Evolutionary conservation across 148 eudicot species (phyloP), one percentile per base, ranked within the genome.

Genomic region (Salicornia ramosissima): DNA sequence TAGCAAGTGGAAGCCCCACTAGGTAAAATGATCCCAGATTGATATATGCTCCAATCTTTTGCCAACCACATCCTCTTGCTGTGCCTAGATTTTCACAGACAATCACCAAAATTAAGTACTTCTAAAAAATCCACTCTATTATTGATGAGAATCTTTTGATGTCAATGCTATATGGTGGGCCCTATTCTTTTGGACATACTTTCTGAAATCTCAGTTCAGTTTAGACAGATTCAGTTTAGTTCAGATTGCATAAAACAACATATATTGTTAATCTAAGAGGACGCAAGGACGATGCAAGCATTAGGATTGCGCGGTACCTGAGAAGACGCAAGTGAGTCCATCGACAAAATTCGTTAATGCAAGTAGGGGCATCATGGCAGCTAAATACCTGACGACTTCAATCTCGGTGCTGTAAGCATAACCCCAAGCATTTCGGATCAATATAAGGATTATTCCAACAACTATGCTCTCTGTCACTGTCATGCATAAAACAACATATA

Each of bases 1-100:
- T 31, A 31, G 91, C 88, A 63, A 63, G 50, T 22, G 91, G 97
- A 36, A 91, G 78, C 52, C 97, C 94, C 68, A 88, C 84, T 21
- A 88, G 76, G 73, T 88, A 88, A 70, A 88, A 87, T 34, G 97
- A 85, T 59, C 86, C 97, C 6, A 91, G 81, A 65, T 91, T 88
- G 71, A 91, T 77, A 39, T 51, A 82, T 43, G 97, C 94, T n/a
- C 94, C 97, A 14, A 84, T 77, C 67, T 86, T 83, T 79, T 91
- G 97, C 83, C 85, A 65, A 26, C 97, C 94, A 64, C 88, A 83
- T 59, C 97, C 95, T 86, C 94, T 83, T 46, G 87, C 86, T 65
- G 80, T 45, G 6, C 97, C 94, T 91, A 51, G 3, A 26, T 61
- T 26, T 36, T 10, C 0, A 36, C 36, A 30, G 21, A 6, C 18